phyloP scores from a whole-genome alignment of 495 filamentous ascomycete species.

The Xylaria curta region DNA sequence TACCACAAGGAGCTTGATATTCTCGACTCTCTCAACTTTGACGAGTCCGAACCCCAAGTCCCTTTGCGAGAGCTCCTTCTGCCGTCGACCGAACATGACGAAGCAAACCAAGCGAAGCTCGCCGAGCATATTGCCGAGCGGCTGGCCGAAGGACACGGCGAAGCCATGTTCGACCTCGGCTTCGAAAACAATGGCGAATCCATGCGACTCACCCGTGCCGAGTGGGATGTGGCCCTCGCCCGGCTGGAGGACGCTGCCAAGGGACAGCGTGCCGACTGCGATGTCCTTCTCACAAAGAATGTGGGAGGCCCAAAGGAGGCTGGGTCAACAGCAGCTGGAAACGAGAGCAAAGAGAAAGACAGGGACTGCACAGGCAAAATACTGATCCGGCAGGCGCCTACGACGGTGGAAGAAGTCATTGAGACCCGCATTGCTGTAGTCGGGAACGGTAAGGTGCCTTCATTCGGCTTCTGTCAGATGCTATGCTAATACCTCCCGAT shows the following conservation, averaged over 20 bases:
- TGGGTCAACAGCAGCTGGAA: slow-evolving; percentile 46
- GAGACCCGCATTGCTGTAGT: slow-evolving; percentile 98
- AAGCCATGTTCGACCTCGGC: slow-evolving; percentile 90
- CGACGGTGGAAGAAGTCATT: slow-evolving; percentile 82
- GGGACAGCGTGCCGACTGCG: slow-evolving; percentile 72
- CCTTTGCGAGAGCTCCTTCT: slow-evolving; percentile 80
- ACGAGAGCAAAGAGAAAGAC: slow-evolving; percentile 61
- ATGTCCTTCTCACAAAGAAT: slow-evolving; percentile 85
- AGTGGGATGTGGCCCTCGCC: slow-evolving; percentile 79
- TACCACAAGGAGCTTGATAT: slow-evolving; percentile 92
- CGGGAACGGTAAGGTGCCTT: slow-evolving; percentile 70
- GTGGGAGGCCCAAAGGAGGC: slow-evolving; percentile 81
- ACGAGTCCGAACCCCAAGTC: slow-evolving; percentile 71
- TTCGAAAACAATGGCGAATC: slow-evolving; percentile 90
- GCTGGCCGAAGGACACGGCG: slow-evolving; percentile 85
- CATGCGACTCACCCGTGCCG: slow-evolving; percentile 79
- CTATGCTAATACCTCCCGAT: not conserved
- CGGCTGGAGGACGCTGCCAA: slow-evolving; percentile 70
- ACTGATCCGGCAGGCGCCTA: slow-evolving; percentile 76
- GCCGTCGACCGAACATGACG: slow-evolving; percentile 57
- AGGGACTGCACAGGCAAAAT: slow-evolving; percentile 80
- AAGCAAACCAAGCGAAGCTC: slow-evolving; percentile 61
- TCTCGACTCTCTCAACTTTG: slow-evolving; percentile 82
- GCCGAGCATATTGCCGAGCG: slow-evolving; percentile 69
- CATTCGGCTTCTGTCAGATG: not conserved